A percentile compares a stretch with the other conserved stretches of the same genome.
These are phyloP conservation scores for Fusarium chlamydosporum DNA, from an alignment of 2,329 filamentous ascomycete species.

Conservation along the genomic window DNA sequence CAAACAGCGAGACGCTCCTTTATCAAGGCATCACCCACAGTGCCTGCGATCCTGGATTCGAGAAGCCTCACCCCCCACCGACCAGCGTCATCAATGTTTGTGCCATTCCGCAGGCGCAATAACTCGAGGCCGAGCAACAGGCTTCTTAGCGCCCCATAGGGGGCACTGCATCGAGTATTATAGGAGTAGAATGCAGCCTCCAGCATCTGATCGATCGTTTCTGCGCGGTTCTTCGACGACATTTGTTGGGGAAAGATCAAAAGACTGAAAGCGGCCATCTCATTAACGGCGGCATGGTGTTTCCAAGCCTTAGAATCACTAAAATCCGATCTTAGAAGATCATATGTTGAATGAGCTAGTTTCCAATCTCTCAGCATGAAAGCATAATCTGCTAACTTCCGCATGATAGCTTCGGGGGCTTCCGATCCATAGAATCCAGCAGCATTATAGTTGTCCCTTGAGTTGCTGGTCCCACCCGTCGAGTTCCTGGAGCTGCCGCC, in stretches of 20 bases:
- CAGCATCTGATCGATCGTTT: slow-evolving; percentile 87
- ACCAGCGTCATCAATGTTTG: slow-evolving; percentile 87
- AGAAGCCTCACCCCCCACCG: slow-evolving; percentile 86
- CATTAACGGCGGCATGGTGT: slow-evolving; percentile 92
- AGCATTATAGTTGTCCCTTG: slow-evolving; percentile 81
- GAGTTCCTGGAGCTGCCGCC: slow-evolving; percentile 75
- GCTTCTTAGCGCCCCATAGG: slow-evolving; percentile 85
- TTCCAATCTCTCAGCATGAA: slow-evolving; percentile 99
- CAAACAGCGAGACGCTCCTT: slow-evolving; percentile 89
- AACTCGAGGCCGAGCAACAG: slow-evolving; percentile 84
- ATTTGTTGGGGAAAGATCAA: slow-evolving; percentile 81
- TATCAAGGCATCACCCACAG: slow-evolving; percentile 83
- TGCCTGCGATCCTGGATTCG: slow-evolving; percentile 81
- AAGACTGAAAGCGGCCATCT: slow-evolving; percentile 91
- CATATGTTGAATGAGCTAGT: slow-evolving; percentile 90
- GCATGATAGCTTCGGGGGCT: slow-evolving; percentile 88
- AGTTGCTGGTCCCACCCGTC: slow-evolving; percentile 64
- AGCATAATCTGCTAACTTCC: slow-evolving; percentile 92
- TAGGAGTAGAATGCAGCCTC: slow-evolving; percentile 95
- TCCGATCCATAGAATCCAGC: slow-evolving; percentile 87
- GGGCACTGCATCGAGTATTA: slow-evolving; percentile 82
- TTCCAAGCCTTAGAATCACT: slow-evolving; percentile 97
- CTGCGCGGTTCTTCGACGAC: slow-evolving; percentile 81
- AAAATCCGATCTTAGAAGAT: slow-evolving; percentile 89
- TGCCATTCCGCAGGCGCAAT: slow-evolving; percentile 82